Base-by-base conservation (phyloP, 441 rosid genomes). In the Adansonia gregorii region DNA sequence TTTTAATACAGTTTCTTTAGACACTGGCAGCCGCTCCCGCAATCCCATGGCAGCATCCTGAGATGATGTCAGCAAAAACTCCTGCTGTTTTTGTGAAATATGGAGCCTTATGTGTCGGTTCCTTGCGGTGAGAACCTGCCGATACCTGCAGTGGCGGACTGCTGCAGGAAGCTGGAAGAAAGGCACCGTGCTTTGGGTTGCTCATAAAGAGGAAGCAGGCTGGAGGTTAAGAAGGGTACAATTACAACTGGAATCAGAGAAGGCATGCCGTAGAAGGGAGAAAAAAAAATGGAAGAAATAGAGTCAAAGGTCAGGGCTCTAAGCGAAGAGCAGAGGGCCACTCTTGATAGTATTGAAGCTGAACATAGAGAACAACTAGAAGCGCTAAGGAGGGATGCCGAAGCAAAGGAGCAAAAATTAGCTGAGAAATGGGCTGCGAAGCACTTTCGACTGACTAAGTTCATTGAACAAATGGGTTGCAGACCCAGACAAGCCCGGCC, bases 191-290 rank as follows among this genome's bases (percentile, higher is more conserved):
- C 90, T 35, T n/a, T 91, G 87, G 93, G 87, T 89, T 1, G 93
- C 92, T 12, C 97, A 93, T 80, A 93, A 91, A 90, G 94, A 95
- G 76, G 99, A 95, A 74, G 94, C 99, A 6, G 86, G 94, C 8
- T 95, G 99, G 99, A 91, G 98, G 83, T 84, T 95, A 79, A 87
- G 91, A 76, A 88, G 99, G 73, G 88, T 95, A n/a, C 98, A 95
- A 85, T 78, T 95, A 78, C 99, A 95, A 84, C 83, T 95, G 79
- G 99, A 93, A 78, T 92, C 99, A 0, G 98, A 95, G 90, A 95
- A 92, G 84, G 84, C 90, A 0, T 79, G 87, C 81, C 79, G 90
- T 69, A 88, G 87, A 82, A 90, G 90, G 83, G 98, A 93, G 89
- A 93, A 91, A 86, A 90, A 27, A 35, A 35, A 35, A 35, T 86